phyloP scores from a whole-genome alignment of 116 monocot species.

The Trichopus zeylanicus region DNA sequence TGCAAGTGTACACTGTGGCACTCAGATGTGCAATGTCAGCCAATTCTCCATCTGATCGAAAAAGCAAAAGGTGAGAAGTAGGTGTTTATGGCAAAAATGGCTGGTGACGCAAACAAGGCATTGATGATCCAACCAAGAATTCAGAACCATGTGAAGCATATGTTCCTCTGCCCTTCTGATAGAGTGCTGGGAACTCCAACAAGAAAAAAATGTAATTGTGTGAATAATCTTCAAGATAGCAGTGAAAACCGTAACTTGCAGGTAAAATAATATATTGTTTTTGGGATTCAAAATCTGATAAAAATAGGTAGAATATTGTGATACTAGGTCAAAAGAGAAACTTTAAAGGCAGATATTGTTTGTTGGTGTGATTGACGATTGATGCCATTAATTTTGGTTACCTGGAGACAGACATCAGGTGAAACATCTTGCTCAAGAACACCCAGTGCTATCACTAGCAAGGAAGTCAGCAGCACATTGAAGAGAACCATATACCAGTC shows the following conservation, averaged over 20 bases:
- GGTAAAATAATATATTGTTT: no score
- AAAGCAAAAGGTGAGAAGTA: constrained; percentile 4
- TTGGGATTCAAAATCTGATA: no score
- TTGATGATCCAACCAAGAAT: constrained; percentile 27
- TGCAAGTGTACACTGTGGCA: constrained; percentile 13
- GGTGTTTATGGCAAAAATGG: constrained; percentile 9
- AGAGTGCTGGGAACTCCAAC: constrained; percentile 21
- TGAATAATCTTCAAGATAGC: not conserved
- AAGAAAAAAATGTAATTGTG: not conserved
- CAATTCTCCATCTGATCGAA: constrained; percentile 2
- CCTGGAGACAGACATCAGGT: constrained; percentile 23
- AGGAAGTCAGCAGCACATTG: constrained; percentile 24
- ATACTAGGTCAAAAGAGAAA: no score
- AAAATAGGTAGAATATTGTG: no score
- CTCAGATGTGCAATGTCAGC: constrained; percentile 8
- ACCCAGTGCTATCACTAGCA: constrained; percentile 24
- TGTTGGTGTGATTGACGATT: no score
- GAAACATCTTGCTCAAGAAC: constrained; percentile 28
- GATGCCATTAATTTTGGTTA: no score
- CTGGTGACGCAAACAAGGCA: constrained; percentile 9
- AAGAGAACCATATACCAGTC: constrained; percentile 21
- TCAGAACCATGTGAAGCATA: constrained; percentile 15
- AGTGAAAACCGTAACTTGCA: no score
- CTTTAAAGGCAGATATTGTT: no score
- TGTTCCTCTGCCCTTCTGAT: constrained; percentile 24